A percentile compares a stretch with the other conserved stretches of the same genome.
Conservation (phyloP, 2,329 filamentous ascomycete genomes). For the Exophiala lecanii-corni region DNA sequence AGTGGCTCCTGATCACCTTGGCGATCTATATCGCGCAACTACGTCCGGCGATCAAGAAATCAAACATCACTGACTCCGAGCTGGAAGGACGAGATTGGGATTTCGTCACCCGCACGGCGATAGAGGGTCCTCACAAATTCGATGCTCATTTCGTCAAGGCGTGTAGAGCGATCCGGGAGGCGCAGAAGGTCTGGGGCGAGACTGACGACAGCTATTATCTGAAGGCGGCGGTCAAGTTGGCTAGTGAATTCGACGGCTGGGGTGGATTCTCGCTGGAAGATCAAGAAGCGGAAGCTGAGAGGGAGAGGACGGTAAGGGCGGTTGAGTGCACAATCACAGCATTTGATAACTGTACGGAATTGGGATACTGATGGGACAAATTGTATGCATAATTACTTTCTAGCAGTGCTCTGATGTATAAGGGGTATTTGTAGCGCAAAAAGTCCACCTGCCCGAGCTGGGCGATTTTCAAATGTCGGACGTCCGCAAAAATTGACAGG, state of each 20-base stretch:
- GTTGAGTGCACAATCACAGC: too few species aligned
- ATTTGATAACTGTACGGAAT: too few species aligned
- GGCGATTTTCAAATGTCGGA: too few species aligned
- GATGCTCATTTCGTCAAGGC: constrained; percentile 88
- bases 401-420: too few species aligned
- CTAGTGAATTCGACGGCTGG: constrained; percentile 39
- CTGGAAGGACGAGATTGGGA: constrained; percentile 68
- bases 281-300: constrained; percentile 1
- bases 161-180: constrained; percentile 69
- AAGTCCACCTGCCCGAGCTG: too few species aligned
- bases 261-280: constrained; percentile 22
- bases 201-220: constrained; percentile 39
- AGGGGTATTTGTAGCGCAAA: too few species aligned
- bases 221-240: constrained; percentile 48
- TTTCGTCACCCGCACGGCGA: constrained; percentile 66
- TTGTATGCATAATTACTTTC: too few species aligned
- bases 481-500: too few species aligned
- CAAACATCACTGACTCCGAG: constrained; percentile 52
- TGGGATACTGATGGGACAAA: too few species aligned
- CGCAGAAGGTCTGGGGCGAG: constrained; percentile 39
- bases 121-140: constrained; percentile 61
- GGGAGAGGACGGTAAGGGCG: constrained; percentile 2
- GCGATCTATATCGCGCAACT: constrained; percentile 71
- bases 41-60: constrained; percentile 63
- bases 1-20: constrained; percentile 86